phyloP scores from a whole-genome alignment of 257 asterid species.

The Salvia hispanica region DNA sequence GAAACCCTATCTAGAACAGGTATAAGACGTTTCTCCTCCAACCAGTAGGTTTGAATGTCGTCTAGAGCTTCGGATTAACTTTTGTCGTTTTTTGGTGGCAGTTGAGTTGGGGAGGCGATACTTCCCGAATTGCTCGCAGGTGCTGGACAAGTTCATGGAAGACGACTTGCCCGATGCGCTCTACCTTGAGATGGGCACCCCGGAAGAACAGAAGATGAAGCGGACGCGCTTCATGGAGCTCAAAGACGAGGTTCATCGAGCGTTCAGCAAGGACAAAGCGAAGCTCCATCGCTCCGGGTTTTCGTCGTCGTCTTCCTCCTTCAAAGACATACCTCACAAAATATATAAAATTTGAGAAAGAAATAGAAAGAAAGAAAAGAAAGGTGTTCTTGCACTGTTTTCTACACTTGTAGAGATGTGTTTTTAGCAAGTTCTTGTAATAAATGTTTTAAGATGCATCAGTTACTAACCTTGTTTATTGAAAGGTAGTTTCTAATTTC shows the following conservation, averaged over 20 bases:
- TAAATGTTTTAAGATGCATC: not conserved
- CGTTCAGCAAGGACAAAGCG: constrained; percentile 73
- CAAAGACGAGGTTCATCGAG: constrained; percentile 61
- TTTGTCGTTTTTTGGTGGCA: constrained; percentile 35
- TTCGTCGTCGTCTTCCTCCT: constrained; percentile 43
- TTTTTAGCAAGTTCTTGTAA: not conserved
- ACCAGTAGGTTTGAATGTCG: not conserved
- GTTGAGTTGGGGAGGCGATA: constrained; percentile 72
- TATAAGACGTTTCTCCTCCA: constrained; percentile 16
- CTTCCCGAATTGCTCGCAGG: constrained; percentile 75
- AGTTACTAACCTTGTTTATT: not conserved
- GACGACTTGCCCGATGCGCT: constrained; percentile 55
- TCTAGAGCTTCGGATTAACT: not conserved
- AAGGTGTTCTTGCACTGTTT: constrained; percentile 1
- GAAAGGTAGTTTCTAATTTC: not conserved
- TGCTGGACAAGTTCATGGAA: constrained; percentile 70
- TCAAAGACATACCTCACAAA: constrained; percentile 35
- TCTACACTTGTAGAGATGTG: not conserved
- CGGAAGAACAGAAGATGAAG: constrained; percentile 61
- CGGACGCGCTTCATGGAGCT: constrained; percentile 58
- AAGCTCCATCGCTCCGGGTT: constrained; percentile 51
- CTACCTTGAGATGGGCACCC: constrained; percentile 66
- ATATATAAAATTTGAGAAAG: constrained; percentile 34
- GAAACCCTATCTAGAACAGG: constrained; percentile 74
- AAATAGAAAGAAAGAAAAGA: not conserved